These are phyloP conservation scores for Hygrophoropsis aurantiaca DNA, from an alignment of 768 basidiomycete species.

Conservation along the genomic window DNA sequence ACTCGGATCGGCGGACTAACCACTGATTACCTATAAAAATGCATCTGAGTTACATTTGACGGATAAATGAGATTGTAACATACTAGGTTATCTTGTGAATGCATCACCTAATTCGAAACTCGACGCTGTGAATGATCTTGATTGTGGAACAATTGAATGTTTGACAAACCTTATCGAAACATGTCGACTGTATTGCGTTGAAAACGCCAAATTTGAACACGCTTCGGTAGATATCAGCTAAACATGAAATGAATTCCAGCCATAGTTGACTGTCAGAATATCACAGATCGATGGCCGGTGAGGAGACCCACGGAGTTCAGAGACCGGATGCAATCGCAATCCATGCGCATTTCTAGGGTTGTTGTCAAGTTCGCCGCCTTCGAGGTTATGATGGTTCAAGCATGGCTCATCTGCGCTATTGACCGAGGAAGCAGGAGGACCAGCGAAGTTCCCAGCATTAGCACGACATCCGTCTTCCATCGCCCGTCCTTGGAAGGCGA, in stretches of 20 bases:
- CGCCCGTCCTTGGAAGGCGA: too few species aligned
- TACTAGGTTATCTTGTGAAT: conserved; percentile 67
- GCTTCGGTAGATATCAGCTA: conserved; percentile 81
- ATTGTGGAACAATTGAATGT: too few species aligned
- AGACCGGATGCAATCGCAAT: conserved; percentile 64
- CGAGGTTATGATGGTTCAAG: not conserved
- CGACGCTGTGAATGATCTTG: too few species aligned
- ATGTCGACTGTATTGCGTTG: conserved; percentile 87
- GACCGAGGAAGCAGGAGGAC: too few species aligned
- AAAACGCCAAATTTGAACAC: conserved; percentile 90
- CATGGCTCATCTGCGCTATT: not conserved
- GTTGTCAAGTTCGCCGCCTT: conserved; percentile 4
- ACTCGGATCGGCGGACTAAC: conserved; percentile 36
- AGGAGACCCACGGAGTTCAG: conserved; percentile 58
- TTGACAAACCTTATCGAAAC: too few species aligned
- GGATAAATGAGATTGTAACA: conserved; percentile 8
- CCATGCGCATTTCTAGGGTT: conserved; percentile 41
- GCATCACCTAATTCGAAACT: conserved; percentile 52
- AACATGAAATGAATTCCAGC: too few species aligned
- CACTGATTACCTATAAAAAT: conserved; percentile 65
- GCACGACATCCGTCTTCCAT: too few species aligned
- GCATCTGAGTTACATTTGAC: conserved; percentile 9
- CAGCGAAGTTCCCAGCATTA: too few species aligned
- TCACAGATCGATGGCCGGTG: too few species aligned
- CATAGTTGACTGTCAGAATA: too few species aligned